Percentiles rank a stretch among this genome's conserved stretches.
Conservation (phyloP, 2,329 filamentous ascomycete species). For the Hypoxylon sp. region DNA sequence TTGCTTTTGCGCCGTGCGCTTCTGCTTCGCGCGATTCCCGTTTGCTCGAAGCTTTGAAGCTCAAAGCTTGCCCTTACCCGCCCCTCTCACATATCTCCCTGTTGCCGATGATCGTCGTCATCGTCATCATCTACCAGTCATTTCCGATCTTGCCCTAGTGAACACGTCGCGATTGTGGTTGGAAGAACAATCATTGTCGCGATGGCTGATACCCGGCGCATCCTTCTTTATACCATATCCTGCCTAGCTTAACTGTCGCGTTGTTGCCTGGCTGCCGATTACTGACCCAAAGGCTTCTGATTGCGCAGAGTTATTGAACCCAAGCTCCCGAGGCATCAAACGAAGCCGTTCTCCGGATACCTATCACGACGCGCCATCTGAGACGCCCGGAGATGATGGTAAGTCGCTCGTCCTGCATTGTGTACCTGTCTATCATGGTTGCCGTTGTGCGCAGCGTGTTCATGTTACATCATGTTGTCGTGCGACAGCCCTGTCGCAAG, state of each 20-base stretch:
- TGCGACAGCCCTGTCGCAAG: constrained; percentile 52
- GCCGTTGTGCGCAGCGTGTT: constrained; percentile 45
- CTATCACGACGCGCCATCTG: constrained; percentile 70
- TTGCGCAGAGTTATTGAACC: constrained; percentile 65
- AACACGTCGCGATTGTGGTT: constrained; percentile 42
- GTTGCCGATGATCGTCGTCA: constrained; percentile 44
- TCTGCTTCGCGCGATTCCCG: constrained; percentile 35
- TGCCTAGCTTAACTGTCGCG: constrained; percentile 38
- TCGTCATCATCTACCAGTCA: constrained; percentile 40
- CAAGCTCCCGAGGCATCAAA: constrained; percentile 79
- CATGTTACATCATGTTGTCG: constrained; percentile 47
- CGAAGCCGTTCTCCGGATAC: constrained; percentile 82
- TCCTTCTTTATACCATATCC: constrained; percentile 42
- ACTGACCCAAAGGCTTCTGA: constrained; percentile 47
- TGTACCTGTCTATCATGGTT: constrained; percentile 50
- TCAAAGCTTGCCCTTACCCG: constrained; percentile 24
- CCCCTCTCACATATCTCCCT: constrained; percentile 21
- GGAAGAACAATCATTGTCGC: constrained; percentile 40
- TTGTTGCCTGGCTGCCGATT: constrained; percentile 45
- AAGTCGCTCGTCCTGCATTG: constrained; percentile 65
- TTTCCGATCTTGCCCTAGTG: constrained; percentile 21
- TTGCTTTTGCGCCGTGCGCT: constrained; percentile 40
- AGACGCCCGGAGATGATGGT: constrained; percentile 80
- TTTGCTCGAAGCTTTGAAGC: constrained; percentile 27
- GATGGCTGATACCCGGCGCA: constrained; percentile 45